Conservation (phyloP, 257 asterid genomes). For the Capsicum rhomboideum region DNA sequence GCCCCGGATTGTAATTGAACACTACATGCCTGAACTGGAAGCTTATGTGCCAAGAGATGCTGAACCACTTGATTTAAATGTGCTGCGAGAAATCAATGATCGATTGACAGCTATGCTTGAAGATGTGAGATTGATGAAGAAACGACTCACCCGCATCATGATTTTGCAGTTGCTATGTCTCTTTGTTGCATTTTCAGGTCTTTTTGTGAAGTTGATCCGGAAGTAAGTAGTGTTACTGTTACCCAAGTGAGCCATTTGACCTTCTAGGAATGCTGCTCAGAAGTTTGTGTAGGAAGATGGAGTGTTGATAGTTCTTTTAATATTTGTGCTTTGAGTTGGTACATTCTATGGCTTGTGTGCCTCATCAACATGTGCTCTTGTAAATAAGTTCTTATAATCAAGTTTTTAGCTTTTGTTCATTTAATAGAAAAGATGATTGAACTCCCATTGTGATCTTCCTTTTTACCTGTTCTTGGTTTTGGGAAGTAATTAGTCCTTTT, state of each 20-base stretch:
- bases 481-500: not conserved
- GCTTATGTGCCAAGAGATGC: conserved; percentile 2
- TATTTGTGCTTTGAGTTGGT: not conserved
- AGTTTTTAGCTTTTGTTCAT: not conserved
- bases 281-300: not conserved
- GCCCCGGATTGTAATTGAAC: conserved; percentile 6
- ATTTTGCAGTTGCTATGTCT: conserved; percentile 1
- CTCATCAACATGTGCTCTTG: not conserved
- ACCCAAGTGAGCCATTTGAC: not conserved
- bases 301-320: not conserved
- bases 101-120: conserved; percentile 5
- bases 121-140: conserved; percentile 13
- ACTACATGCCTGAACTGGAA: conserved; percentile 6
- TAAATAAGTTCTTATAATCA: not conserved
- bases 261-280: not conserved
- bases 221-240: not conserved
- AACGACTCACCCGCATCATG: conserved; percentile 1
- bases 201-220: conserved; percentile 3
- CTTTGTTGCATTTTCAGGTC: conserved; percentile 1
- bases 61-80: not conserved
- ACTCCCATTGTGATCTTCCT: not conserved
- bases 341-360: not conserved
- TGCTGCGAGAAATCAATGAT: conserved; percentile 5
- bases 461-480: not conserved
- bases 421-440: not conserved